phyloP scores from a whole-genome alignment of 768 basidiomycete genomes.

The Tricholoma furcatifolium region DNA sequence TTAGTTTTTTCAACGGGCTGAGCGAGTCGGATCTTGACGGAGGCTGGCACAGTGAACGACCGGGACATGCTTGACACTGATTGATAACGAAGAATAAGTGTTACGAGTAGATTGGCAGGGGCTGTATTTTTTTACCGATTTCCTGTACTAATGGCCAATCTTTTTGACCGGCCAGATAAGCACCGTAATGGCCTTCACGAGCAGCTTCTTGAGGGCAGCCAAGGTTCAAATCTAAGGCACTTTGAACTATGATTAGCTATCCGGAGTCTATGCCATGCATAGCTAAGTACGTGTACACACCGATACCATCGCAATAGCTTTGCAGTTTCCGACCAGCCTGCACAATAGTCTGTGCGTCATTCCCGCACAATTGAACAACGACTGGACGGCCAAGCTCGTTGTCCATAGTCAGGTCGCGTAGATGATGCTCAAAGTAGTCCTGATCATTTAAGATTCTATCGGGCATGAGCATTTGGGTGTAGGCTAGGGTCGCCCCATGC shows the following conservation, averaged over 20 bases:
- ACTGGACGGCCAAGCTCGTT: slow-evolving; percentile 42
- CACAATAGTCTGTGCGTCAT: slow-evolving; percentile 61
- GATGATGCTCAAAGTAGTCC: slow-evolving; percentile 63
- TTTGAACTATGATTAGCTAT: slow-evolving; percentile 12
- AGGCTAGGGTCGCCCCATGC: slow-evolving; percentile 66
- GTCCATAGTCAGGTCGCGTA: slow-evolving; percentile 49
- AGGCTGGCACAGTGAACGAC: slow-evolving; percentile 63
- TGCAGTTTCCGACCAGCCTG: slow-evolving; percentile 60
- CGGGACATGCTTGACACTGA: slow-evolving; percentile 64
- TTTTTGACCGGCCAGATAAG: slow-evolving; percentile 69
- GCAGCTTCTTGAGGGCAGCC: slow-evolving; percentile 79
- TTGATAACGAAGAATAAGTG: neutral
- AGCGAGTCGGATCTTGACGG: slow-evolving; percentile 62
- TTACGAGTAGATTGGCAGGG: neutral
- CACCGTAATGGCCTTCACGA: slow-evolving; percentile 65
- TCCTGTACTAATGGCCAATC: slow-evolving; percentile 69
- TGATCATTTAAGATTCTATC: slow-evolving; percentile 59
- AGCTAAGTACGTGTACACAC: slow-evolving; percentile 34
- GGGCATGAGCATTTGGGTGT: slow-evolving; percentile 78
- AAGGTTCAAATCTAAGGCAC: slow-evolving; percentile 65
- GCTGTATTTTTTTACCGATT: slow-evolving; percentile 47
- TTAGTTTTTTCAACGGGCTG: slow-evolving; percentile 54
- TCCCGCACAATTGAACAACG: slow-evolving; percentile 73
- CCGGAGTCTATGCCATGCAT: neutral
- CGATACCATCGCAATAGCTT: slow-evolving; percentile 65